A percentile compares a stretch with the other conserved stretches of the same genome.
Evolutionary conservation across 169 alveolate species (phyloP).

Genomic region (Eimeria acervulina): DNA sequence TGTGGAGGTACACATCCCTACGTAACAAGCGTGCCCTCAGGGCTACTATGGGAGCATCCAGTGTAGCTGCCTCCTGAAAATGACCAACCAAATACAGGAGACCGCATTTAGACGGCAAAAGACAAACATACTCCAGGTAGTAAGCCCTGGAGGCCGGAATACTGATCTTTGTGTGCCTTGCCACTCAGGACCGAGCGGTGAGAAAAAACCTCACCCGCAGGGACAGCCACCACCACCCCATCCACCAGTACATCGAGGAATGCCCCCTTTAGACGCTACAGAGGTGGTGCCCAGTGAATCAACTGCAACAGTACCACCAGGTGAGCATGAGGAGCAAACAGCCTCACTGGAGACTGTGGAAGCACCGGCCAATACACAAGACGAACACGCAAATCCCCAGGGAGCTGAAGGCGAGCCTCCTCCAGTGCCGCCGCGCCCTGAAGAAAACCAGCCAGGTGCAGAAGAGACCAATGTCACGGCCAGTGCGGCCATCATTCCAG

Average conservation of each 20-base stretch:
- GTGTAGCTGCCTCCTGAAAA: neutral
- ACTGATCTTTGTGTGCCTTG: neutral
- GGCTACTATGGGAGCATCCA: neutral
- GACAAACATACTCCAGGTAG: neutral
- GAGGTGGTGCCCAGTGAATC: neutral
- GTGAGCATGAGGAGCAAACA: neutral
- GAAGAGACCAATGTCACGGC: neutral
- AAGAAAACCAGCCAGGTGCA: neutral
- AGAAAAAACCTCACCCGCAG: neutral
- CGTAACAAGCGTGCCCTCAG: neutral
- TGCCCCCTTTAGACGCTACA: neutral
- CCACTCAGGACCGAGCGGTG: neutral
- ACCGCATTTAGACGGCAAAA: neutral
- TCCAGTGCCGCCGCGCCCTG: neutral
- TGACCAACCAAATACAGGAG: neutral
- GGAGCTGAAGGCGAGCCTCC: neutral
- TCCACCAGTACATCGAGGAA: neutral
- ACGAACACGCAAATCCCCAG: neutral
- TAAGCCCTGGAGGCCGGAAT: too few relatives aligned
- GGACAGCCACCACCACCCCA: neutral
- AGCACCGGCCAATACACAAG: neutral
- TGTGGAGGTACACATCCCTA: neutral
- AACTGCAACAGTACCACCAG: neutral
- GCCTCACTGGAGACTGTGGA: neutral
- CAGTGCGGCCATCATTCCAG: neutral